Conservation (phyloP, 495 filamentous ascomycete genomes). For the Friedmanniomyces simplex region DNA sequence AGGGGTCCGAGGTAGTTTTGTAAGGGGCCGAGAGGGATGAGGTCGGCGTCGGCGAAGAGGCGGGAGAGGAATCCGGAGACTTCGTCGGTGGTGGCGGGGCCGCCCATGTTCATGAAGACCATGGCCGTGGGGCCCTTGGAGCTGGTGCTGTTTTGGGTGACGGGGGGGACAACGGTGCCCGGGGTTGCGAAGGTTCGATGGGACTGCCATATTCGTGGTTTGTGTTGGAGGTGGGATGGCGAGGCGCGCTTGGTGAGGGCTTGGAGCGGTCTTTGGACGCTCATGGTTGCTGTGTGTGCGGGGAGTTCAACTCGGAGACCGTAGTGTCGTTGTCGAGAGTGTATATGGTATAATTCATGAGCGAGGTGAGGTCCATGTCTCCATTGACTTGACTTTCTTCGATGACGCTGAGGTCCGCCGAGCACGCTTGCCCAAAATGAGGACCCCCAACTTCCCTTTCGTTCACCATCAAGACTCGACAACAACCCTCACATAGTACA, state of each 20-base stretch:
- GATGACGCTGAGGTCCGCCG: too few species aligned
- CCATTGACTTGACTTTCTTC: too few species aligned
- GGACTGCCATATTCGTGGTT: constrained; percentile 38
- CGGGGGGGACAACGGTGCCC: constrained; percentile 51
- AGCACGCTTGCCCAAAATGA: too few species aligned
- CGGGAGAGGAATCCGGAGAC: constrained; percentile 87
- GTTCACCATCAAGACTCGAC: too few species aligned
- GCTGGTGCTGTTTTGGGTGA: constrained; percentile 55
- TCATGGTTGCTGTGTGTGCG: too few species aligned
- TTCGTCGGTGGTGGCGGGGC: constrained; percentile 77
- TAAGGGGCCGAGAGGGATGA: constrained; percentile 90
- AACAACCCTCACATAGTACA: too few species aligned
- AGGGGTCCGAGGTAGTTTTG: too few species aligned
- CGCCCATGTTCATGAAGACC: constrained; percentile 99
- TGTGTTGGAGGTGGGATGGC: constrained; percentile 14
- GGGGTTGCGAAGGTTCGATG: constrained; percentile 20
- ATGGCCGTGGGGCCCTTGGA: constrained; percentile 76
- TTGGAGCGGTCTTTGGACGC: constrained; percentile 12
- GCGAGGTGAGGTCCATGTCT: too few species aligned
- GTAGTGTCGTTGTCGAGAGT: background rate
- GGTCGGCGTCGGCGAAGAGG: constrained; percentile 88
- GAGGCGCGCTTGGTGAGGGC: constrained; percentile 22
- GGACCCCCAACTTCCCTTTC: too few species aligned
- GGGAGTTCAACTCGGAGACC: too few species aligned
- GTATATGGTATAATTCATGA: background rate